Evolutionary conservation across 495 filamentous ascomycete species (phyloP).

Genomic region (Penicillium canariense): DNA sequence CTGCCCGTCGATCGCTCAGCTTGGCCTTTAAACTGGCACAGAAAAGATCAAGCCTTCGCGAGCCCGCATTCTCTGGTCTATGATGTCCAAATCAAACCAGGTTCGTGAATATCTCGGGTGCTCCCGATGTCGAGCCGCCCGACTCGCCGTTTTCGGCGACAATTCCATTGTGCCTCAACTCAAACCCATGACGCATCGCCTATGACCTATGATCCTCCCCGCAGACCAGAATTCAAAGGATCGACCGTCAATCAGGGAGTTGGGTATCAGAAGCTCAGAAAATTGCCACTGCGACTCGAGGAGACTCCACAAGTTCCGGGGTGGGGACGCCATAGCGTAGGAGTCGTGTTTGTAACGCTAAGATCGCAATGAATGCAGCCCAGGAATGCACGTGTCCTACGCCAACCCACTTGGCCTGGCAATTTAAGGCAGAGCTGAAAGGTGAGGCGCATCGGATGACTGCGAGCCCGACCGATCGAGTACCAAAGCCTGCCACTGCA

Average conservation of each 20-base stretch:
- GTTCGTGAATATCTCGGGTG: conserved; percentile 7
- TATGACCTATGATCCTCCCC: neutral
- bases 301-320: neutral
- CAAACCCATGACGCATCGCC: neutral
- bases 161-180: neutral
- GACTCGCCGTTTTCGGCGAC: conserved; percentile 7
- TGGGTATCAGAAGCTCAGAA: neutral
- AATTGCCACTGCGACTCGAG: neutral
- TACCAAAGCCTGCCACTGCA: too few relatives aligned
- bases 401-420: conserved; percentile 3
- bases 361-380: conserved; percentile 18
- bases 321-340: conserved; percentile 6
- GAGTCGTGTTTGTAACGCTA: conserved; percentile 13
- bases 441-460: neutral
- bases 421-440: neutral
- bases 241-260: neutral
- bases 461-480: neutral
- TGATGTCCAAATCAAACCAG: neutral
- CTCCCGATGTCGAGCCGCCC: conserved; percentile 2
- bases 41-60: neutral
- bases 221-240: neutral
- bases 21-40: neutral
- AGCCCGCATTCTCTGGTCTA: neutral
- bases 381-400: conserved; percentile 22
- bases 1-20: neutral